Conservation (phyloP, 768 basidiomycete species). For the Leucosporidium creatinivorum region DNA sequence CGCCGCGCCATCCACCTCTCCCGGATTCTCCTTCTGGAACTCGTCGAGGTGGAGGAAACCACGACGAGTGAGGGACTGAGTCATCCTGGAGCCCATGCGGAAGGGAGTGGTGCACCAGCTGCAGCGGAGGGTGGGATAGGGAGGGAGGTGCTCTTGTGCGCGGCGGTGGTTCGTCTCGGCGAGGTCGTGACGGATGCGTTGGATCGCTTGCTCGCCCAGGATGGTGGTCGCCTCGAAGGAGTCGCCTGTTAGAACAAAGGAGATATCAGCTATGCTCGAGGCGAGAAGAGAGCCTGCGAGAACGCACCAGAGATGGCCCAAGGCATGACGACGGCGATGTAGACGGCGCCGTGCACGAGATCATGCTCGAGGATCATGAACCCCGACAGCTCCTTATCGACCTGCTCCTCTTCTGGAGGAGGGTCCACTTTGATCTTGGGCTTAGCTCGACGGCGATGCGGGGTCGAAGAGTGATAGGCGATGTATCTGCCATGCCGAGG, state of each 20-base stretch:
- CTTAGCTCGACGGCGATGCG: conserved; percentile 11
- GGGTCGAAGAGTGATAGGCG: conserved; percentile 2
- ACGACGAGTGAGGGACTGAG: conserved; percentile 5
- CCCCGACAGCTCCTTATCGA: conserved; percentile 8
- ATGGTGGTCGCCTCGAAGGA: conserved; percentile 19
- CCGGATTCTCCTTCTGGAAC: too few species aligned
- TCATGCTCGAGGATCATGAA: conserved; percentile 19
- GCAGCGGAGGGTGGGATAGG: conserved; percentile 4
- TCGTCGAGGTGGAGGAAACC: conserved; percentile 9
- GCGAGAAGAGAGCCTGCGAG: neutral
- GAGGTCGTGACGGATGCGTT: conserved; percentile 1
- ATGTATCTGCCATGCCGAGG: conserved; percentile 4
- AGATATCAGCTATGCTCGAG: neutral
- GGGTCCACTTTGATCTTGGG: conserved; percentile 1
- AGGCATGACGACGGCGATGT: conserved; percentile 16
- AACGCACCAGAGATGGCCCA: neutral
- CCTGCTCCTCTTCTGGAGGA: neutral
- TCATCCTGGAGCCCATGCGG: conserved; percentile 8
- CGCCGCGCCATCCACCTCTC: too few species aligned
- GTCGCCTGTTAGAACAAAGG: conserved; percentile 2
- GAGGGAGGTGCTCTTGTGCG: neutral
- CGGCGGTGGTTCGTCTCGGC: neutral
- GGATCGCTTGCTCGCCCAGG: conserved; percentile 12
- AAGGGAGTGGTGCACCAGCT: conserved; percentile 20
- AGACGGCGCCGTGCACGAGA: conserved; percentile 2